Evolutionary conservation across 768 basidiomycete genomes (phyloP), one percentile per base, ranked within the genome.

Genomic region (Termitomyces sp.): DNA sequence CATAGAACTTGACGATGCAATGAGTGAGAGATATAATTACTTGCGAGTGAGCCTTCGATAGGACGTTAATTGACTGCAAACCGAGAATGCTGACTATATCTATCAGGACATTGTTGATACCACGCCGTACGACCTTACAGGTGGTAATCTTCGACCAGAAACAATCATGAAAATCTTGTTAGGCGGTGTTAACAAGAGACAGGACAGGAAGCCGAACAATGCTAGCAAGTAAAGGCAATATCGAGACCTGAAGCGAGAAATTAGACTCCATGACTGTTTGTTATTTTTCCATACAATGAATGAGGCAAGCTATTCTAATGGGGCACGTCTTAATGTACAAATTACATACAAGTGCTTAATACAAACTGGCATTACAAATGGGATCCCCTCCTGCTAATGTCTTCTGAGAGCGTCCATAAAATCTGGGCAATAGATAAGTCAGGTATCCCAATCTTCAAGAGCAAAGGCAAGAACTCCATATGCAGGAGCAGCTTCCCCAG

Each of bases 391-490:
- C 20, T 20, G n/a, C n/a, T 5, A 12, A 48, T 20, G n/a, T 15
- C 20, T 12, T 4, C 7, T 7, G 15, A 51, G 50, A 10, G 15
- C n/a, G n/a, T 33, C n/a, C 33, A 55, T 24, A 26, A 29, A 52
- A 18, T 26, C 24, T n/a, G 18, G 26, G 18, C n/a, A 4, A 37
- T 26, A 28, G 6, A 29, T n/a, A n/a, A 57, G 20, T 55, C 65
- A 81, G 18, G 73, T 65, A 69, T 90, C 88, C 89, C 90, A 92
- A 66, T 90, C 90, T 54, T 92, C 87, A 58, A 93, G 72, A 42
- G 81, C 75, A 68, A 93, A 92, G 10, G 88, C 87, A 51, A 92
- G 73, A 33, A 89, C 77, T 1, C 82, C 86, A 66, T 90, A 92
- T 1, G 85, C 75, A 29, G 84, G 69, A 13, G 85, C 82, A 28